phyloP scores from a whole-genome alignment of 2,329 filamentous ascomycete species.

The Penicillium hordei region DNA sequence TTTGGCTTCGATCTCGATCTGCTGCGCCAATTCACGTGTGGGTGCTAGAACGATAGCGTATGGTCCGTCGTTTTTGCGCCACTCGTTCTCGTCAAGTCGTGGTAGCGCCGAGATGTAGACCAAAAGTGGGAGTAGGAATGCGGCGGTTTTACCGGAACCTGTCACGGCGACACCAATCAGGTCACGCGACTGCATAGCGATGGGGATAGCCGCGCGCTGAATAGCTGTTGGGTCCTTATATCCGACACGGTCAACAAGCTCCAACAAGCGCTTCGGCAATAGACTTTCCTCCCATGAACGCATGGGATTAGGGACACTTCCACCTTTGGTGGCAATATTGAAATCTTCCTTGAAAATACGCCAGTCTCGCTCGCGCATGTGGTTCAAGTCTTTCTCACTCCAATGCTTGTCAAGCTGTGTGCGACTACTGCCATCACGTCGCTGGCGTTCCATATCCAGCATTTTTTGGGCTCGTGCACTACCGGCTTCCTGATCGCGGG shows the following conservation, averaged over 20 bases:
- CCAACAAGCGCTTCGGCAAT: conserved; percentile 72
- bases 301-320: conserved; percentile 92
- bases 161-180: conserved; percentile 98
- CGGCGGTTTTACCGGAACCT: conserved; percentile 96
- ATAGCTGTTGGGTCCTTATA: conserved; percentile 91
- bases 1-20: conserved; percentile 90
- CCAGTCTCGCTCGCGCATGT: conserved; percentile 98
- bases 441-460: conserved; percentile 78
- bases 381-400: conserved; percentile 86
- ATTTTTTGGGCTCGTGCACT: conserved; percentile 73
- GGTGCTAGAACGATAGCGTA: conserved; percentile 97
- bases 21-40: conserved; percentile 94
- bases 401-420: conserved; percentile 88
- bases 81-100: conserved; percentile 74
- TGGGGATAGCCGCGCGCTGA: conserved; percentile 91
- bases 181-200: conserved; percentile 87
- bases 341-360: conserved; percentile 99
- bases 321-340: conserved; percentile 92
- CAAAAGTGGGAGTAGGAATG: conserved; percentile 86
- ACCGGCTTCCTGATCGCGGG: conserved; percentile 74
- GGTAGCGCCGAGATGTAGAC: conserved; percentile 93
- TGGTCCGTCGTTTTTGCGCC: conserved; percentile 88
- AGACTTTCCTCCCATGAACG: conserved; percentile 85
- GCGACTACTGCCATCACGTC: conserved; percentile 68
- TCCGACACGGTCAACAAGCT: conserved; percentile 79